phyloP scores from a whole-genome alignment of 176 grass and related monocot genomes.

The Juncus effusus region DNA sequence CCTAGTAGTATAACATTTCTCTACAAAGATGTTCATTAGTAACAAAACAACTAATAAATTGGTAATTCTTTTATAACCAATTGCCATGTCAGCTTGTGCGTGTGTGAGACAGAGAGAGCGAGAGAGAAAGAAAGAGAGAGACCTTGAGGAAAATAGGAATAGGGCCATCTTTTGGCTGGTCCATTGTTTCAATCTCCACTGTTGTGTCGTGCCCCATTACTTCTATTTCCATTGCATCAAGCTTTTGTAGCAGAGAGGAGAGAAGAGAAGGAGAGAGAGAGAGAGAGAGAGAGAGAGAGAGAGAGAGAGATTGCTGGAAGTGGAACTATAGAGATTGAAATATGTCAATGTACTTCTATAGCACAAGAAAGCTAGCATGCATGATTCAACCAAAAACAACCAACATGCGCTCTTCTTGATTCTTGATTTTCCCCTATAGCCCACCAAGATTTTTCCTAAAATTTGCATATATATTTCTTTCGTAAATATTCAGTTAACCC shows the following conservation, averaged over 20 bases:
- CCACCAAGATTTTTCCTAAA: constrained; percentile 69
- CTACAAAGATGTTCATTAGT: neutral
- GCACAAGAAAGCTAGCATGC: constrained; percentile 22
- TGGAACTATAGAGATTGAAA: neutral
- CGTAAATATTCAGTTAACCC: no score
- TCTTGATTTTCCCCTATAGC: constrained; percentile 38
- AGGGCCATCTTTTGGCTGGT: constrained; percentile 52
- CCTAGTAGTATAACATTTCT: neutral
- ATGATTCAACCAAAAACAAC: neutral
- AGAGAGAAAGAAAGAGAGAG: neutral
- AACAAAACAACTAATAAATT: no score
- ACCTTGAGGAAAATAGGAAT: constrained; percentile 96
- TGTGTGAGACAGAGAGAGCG: neutral
- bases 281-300: constrained; percentile 16
- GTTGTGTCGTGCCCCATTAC: constrained; percentile 20
- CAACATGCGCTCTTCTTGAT: constrained; percentile 26
- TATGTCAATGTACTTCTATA: constrained; percentile 16
- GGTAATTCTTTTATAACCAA: no score
- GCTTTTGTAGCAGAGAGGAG: constrained; percentile 36
- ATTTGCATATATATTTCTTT: constrained; percentile 2
- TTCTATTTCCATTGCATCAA: constrained; percentile 41
- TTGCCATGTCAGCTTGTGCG: neutral
- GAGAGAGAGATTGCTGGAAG: constrained; percentile 23
- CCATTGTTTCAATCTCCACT: constrained; percentile 40
- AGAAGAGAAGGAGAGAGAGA: constrained; percentile 21